Evolutionary conservation across 2,329 filamentous ascomycete genomes (phyloP), one percentile per base, ranked within the genome.

Genomic region (Aspergillus tamarii): DNA sequence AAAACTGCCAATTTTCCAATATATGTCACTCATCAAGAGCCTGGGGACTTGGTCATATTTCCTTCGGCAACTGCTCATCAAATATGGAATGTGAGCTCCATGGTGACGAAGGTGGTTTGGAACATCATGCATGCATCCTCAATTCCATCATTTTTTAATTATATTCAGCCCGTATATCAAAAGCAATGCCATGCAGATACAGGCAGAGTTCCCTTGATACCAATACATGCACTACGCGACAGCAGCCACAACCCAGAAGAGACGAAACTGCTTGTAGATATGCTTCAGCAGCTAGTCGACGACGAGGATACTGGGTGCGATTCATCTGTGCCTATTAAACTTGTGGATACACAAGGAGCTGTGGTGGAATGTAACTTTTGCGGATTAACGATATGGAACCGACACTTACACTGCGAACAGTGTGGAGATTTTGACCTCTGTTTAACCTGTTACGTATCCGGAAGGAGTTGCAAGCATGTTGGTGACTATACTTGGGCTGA

Each of bases 301-400:
- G 76, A 78, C 53, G 75, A 78, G 59, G 68, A 66, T 45, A 72
- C 73, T 9, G 70, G 71, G 21, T 67, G 66, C 32, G 62, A 65
- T 9, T 64, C 69, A 21, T 55, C 56, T 32, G 69, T 72, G 14
- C 60, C 65, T 6, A 68, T 78, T 16, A 71, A 69, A 19, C 63
- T 71, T 19, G 70, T 76, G 3, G 69, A 73, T 52, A 70, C 76
- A 21, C 72, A 73, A 62, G 66, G 70, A 46, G 75, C 71, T 3
- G 74, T 73, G 12, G 73, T 78, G 48, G 74, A 75, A 41, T 78
- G 76, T 62, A 76, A 77, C 59, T 77, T 77, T 63, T 77, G 75
- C 64, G 73, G 71, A 23, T 71, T 75, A 5, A 75, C 75, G n/a
- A 77, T 78, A 46, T 77, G 76, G 76, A 77, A 78, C 57, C 73